A percentile compares a stretch with the other conserved stretches of the same genome.
These are phyloP conservation scores for Clarireedia hainanense DNA, from an alignment of 2,329 filamentous ascomycete genomes.

Conservation along the genomic window DNA sequence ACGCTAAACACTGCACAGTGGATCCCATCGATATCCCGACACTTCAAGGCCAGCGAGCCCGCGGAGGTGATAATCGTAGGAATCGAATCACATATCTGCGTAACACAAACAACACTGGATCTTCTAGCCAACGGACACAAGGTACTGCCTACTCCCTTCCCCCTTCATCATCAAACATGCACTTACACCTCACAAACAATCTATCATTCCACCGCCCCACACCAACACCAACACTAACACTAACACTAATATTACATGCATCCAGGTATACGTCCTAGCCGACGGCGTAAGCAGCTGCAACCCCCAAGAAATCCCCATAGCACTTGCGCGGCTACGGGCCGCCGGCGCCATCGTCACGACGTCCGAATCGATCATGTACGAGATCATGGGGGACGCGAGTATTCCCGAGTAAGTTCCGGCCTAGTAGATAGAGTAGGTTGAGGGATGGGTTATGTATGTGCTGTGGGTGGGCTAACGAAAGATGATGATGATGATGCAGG, in stretches of 20 bases:
- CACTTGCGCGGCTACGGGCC: slow-evolving; percentile 64
- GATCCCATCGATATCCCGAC: slow-evolving; percentile 55
- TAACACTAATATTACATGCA: neutral
- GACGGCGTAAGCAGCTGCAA: slow-evolving; percentile 90
- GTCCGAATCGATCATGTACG: slow-evolving; percentile 85
- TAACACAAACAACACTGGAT: slow-evolving; percentile 87
- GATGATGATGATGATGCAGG: neutral
- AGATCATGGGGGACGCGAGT: slow-evolving; percentile 75
- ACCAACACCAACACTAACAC: neutral
- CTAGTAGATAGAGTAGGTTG: too few relatives aligned
- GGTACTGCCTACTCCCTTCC: slow-evolving; percentile 36
- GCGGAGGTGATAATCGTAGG: slow-evolving; percentile 72
- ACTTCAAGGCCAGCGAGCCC: slow-evolving; percentile 30
- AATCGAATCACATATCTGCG: slow-evolving; percentile 90
- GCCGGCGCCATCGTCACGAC: slow-evolving; percentile 76
- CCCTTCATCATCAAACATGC: neutral
- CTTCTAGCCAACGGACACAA: slow-evolving; percentile 64
- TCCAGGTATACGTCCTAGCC: slow-evolving; percentile 60
- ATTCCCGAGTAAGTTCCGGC: slow-evolving; percentile 46
- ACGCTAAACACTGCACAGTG: slow-evolving; percentile 27
- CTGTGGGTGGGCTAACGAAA: too few relatives aligned
- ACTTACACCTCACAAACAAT: too few relatives aligned
- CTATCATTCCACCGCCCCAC: too few relatives aligned
- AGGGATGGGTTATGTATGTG: too few relatives aligned
- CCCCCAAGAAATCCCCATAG: slow-evolving; percentile 69